These are phyloP conservation scores for Aspergillus sp. DNA, from an alignment of 2,329 filamentous ascomycete genomes.

Conservation along the genomic window DNA sequence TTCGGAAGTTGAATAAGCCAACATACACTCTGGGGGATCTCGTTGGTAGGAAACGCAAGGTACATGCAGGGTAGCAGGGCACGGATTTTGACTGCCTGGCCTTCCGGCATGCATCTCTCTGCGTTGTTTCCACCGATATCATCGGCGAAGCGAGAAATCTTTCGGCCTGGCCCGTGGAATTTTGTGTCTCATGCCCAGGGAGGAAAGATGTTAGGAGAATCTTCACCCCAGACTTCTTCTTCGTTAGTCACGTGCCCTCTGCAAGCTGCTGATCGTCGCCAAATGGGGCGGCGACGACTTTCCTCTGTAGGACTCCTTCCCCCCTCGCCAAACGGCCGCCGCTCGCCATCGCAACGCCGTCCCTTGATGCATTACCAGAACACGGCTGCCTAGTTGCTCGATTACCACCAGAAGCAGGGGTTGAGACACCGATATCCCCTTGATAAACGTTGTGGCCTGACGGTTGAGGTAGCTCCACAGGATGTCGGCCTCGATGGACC, in stretches of 20 bases:
- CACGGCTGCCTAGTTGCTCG: slow-evolving; percentile 6
- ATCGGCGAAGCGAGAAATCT: slow-evolving; percentile 4
- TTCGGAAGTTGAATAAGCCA: not conserved
- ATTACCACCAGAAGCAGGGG: slow-evolving; percentile 4
- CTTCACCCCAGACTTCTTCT: not conserved
- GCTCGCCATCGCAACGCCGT: not conserved
- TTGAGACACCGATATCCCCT: slow-evolving; percentile 7
- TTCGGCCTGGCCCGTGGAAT: slow-evolving; percentile 10
- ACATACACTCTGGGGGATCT: not conserved
- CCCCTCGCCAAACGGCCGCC: not conserved
- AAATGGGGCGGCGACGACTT: slow-evolving; percentile 5
- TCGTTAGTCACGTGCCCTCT: not conserved
- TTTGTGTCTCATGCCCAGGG: slow-evolving; percentile 8
- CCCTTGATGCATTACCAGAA: not conserved
- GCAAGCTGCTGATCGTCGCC: slow-evolving; percentile 6
- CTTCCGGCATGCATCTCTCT: slow-evolving; percentile 3
- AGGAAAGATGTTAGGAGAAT: slow-evolving; percentile 1
- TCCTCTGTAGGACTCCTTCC: slow-evolving; percentile 7
- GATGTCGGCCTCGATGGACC: not conserved
- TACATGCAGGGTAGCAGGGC: not conserved
- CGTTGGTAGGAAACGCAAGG: slow-evolving; percentile 3
- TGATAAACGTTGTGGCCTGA: not conserved
- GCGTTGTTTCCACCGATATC: slow-evolving; percentile 1
- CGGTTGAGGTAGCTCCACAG: not conserved
- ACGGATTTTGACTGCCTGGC: not conserved